Evolutionary conservation across 2,329 filamentous ascomycete genomes (phyloP), one percentile per base, ranked within the genome.

Genomic region (Ambrosiella beaveri): DNA sequence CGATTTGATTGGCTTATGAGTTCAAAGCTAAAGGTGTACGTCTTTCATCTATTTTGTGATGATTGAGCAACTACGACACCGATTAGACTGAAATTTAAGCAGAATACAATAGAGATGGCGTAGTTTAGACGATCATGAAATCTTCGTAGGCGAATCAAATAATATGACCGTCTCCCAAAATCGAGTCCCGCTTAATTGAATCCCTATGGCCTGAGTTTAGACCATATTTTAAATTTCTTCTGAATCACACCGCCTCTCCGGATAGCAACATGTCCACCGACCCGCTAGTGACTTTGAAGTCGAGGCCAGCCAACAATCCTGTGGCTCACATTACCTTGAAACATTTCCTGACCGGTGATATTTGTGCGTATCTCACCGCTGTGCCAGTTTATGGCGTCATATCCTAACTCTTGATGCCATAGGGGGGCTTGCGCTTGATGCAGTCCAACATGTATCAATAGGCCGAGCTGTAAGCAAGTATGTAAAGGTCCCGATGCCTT

Each of bases 381-480:
- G 44, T 47, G 15, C 8, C 8, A 17, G 19, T 12, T 17, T 13
- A 47, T 47, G n/a, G 3, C 5, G 19, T 17, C n/a, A 15, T 17
- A 41, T 40, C 12, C 9, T 6, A 15, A 12, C 17, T 13, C 19
- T 37, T n/a, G 39, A 7, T 13, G 19, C 17, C 13, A 19, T 36
- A 62, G 60, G 57, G 44, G 58, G 58, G 9, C 52, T 60, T 35
- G 58, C 49, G 8, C 47, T 62, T 7, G 47, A 55, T 36, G 53
- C 54, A 19, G 39, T 12, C 37, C 27, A 35, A 13, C 15, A 49
- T 17, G 51, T 62, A 1, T 52, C 56, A 3, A 50, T 62, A 38
- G 60, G 60, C 2, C 52, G 60, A 47, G 58, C 39, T 8, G 6
- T 27, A 12, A 47, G 50, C 19, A 60, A 57, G 58, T 60, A 59